phyloP scores from a whole-genome alignment of 2,329 filamentous ascomycete species.

The Pseudopyricularia javanii region DNA sequence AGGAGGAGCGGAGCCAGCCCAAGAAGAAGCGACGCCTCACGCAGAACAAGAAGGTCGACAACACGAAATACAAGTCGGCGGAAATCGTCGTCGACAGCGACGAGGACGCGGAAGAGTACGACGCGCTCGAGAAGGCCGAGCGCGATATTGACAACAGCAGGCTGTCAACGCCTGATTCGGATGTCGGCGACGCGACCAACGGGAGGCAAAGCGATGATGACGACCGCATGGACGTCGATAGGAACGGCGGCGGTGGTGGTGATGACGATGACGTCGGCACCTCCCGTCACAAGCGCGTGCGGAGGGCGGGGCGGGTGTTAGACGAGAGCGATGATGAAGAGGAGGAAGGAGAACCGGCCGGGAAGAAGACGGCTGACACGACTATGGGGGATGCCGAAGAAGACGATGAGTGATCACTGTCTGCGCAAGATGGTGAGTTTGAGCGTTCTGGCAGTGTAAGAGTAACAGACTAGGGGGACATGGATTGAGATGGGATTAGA shows the following conservation, averaged over 20 bases:
- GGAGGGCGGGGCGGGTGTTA: slow-evolving; percentile 38
- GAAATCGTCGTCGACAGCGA: slow-evolving; percentile 75
- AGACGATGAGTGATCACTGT: background rate
- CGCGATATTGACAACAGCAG: background rate
- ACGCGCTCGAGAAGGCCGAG: slow-evolving; percentile 9
- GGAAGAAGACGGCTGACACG: slow-evolving; percentile 13
- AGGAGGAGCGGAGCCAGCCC: slow-evolving; percentile 37
- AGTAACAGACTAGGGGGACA: background rate
- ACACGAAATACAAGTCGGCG: slow-evolving; percentile 69
- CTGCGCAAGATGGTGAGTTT: background rate
- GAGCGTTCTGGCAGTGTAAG: background rate
- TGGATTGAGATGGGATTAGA: background rate
- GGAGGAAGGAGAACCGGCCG: slow-evolving; percentile 15
- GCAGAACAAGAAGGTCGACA: slow-evolving; percentile 29
- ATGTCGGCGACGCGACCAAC: slow-evolving; percentile 14
- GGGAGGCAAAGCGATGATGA: slow-evolving; percentile 7
- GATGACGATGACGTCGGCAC: slow-evolving; percentile 36
- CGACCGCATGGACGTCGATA: slow-evolving; percentile 36
- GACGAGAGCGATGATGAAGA: slow-evolving; percentile 43
- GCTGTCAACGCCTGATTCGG: slow-evolving; percentile 3
- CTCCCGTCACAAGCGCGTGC: slow-evolving; percentile 28
- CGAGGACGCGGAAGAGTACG: slow-evolving; percentile 25
- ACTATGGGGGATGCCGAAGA: slow-evolving; percentile 18
- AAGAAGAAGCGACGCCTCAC: slow-evolving; percentile 51
- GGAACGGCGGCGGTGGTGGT: slow-evolving; percentile 26